phyloP scores from a whole-genome alignment of 495 filamentous ascomycete species.

The Amorphotheca resinae region DNA sequence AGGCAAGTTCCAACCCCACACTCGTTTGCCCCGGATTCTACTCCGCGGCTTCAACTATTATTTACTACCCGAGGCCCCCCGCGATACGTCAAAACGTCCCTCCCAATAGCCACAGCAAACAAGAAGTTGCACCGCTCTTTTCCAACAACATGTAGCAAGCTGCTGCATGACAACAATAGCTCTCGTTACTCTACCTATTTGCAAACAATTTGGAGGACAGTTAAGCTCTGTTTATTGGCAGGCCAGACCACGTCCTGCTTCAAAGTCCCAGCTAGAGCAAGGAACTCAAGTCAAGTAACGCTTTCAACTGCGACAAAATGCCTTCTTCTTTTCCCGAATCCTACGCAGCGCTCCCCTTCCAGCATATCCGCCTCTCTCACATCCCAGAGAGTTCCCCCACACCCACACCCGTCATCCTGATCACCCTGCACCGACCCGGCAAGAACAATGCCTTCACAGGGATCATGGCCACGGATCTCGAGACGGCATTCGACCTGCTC shows the following conservation, averaged over 20 bases:
- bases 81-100: no score
- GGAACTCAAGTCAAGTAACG: no score
- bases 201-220: neutral
- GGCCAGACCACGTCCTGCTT: no score
- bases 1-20: no score
- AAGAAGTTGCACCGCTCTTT: no score
- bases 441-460: constrained; percentile 53
- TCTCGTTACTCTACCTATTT: neutral
- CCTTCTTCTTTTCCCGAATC: constrained; percentile 26
- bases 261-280: no score
- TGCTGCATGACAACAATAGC: neutral
- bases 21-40: neutral
- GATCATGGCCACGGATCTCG: constrained; percentile 42
- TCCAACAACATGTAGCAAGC: constrained; percentile 1
- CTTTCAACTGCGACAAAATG: no score
- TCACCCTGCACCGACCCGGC: constrained; percentile 42
- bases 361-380: constrained; percentile 40
- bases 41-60: no score
- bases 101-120: no score
- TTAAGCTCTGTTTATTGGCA: no score
- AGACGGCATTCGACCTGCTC: constrained; percentile 39
- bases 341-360: constrained; percentile 12
- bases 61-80: no score
- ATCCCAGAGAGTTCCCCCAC: constrained; percentile 33
- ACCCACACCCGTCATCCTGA: constrained; percentile 42